Evolutionary conservation across 345 rosid species (phyloP).

Genomic region (Gossypium longicalyx): DNA sequence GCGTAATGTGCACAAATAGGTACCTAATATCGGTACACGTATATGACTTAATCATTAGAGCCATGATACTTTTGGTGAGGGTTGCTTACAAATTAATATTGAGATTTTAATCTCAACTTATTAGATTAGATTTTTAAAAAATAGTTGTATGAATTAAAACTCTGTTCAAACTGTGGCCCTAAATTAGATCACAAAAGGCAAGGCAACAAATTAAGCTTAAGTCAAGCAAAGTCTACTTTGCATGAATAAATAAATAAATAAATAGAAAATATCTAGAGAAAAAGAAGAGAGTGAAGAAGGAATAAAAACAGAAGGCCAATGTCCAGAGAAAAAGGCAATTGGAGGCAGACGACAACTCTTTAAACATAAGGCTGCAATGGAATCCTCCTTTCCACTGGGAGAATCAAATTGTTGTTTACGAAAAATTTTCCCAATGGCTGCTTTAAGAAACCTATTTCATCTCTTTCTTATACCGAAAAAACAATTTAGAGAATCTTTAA

Average conservation of each 20-base stretch:
- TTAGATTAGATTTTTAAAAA: too few species aligned
- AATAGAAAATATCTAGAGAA: not conserved
- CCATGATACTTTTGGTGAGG: not conserved
- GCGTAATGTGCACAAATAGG: not conserved
- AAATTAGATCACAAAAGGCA: too few species aligned
- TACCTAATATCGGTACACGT: not conserved
- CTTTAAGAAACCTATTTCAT: conserved; percentile 22
- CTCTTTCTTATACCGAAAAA: conserved; percentile 26
- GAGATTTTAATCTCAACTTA: too few species aligned
- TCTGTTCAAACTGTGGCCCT: too few species aligned
- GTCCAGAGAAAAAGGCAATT: conserved; percentile 14
- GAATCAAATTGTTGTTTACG: conserved; percentile 34
- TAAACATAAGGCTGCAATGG: conserved; percentile 34
- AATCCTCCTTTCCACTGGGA: conserved; percentile 24
- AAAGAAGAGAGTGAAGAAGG: not conserved
- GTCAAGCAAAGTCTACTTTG: not conserved
- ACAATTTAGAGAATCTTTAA: conserved; percentile 25
- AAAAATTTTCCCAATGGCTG: conserved; percentile 29
- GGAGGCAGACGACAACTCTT: conserved; percentile 12
- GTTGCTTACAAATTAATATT: not conserved
- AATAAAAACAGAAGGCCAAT: conserved; percentile 15
- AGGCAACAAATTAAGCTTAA: not conserved
- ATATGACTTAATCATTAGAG: not conserved
- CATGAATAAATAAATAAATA: not conserved
- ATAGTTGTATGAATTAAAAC: too few species aligned